These are phyloP conservation scores for Trichocomaceae sp. DNA, from an alignment of 2,329 filamentous ascomycete genomes.

Conservation along the genomic window DNA sequence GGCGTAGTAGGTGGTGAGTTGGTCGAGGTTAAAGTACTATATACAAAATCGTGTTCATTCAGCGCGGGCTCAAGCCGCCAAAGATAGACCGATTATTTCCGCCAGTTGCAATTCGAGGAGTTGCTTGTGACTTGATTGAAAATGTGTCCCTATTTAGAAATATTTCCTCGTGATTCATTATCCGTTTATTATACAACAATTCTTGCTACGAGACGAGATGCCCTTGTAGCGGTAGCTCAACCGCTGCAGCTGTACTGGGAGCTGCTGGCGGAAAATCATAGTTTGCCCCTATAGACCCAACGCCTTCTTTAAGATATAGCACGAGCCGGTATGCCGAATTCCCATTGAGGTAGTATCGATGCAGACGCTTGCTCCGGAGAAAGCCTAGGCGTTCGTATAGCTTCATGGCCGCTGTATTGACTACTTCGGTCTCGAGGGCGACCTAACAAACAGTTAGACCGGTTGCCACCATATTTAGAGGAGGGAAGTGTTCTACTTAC, in stretches of 20 bases:
- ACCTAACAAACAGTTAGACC: slow-evolving; percentile 43
- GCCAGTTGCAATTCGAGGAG: no score
- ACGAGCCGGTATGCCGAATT: slow-evolving; percentile 89
- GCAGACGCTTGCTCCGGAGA: slow-evolving; percentile 81
- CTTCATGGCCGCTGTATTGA: slow-evolving; percentile 81
- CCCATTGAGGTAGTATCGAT: slow-evolving; percentile 93
- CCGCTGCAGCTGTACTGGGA: background rate
- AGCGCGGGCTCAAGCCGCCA: no score
- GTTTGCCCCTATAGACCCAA: slow-evolving; percentile 37
- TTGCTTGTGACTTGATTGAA: no score
- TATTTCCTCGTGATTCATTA: background rate
- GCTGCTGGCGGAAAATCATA: slow-evolving; percentile 24
- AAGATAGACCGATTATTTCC: no score
- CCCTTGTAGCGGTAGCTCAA: background rate
- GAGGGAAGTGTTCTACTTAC: slow-evolving; percentile 24
- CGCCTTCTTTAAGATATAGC: slow-evolving; percentile 63
- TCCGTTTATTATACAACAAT: background rate
- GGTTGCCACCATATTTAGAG: background rate
- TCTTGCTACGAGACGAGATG: background rate
- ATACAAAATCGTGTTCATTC: no score
- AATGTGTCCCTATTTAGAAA: no score
- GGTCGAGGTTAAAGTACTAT: no score
- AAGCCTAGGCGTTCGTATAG: slow-evolving; percentile 92
- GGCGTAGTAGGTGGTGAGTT: slow-evolving; percentile 10
- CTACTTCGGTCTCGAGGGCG: slow-evolving; percentile 91